Conservation (phyloP, 805 yeast genomes). For the Ogataea chonburiensis region DNA sequence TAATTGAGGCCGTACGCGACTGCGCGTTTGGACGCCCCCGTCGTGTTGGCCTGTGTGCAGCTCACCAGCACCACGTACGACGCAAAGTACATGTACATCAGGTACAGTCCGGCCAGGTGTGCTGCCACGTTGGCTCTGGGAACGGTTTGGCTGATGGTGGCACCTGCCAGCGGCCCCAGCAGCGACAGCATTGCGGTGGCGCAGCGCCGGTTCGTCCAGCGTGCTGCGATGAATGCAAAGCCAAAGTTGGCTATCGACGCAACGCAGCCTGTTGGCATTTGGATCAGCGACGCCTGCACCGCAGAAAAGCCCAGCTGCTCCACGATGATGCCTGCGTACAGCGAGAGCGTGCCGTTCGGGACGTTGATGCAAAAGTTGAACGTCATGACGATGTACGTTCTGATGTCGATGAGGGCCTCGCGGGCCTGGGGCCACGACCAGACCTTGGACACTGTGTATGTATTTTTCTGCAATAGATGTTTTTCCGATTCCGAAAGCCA, state of each 20-base stretch:
- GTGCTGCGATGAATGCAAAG: conserved; percentile 5
- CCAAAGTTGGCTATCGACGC: conserved; percentile 43
- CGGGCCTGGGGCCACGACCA: conserved; percentile 28
- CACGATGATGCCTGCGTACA: conserved; percentile 29
- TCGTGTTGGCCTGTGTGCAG: conserved; percentile 21
- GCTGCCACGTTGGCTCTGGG: conserved; percentile 12
- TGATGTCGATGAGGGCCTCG: conserved; percentile 24
- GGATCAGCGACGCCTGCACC: conserved; percentile 32
- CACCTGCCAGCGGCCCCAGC: conserved; percentile 19
- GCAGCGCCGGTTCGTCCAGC: conserved; percentile 17
- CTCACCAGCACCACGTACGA: conserved; percentile 28
- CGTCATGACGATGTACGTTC: conserved; percentile 19
- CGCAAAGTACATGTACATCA: conserved; percentile 26
- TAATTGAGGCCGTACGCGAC: too few species aligned
- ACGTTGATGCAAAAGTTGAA: conserved; percentile 24
- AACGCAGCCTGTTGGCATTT: conserved; percentile 39
- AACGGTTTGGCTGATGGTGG: conserved; percentile 20
- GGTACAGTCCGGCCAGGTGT: conserved; percentile 19
- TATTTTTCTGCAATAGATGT: conserved; percentile 29
- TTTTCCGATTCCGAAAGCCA: conserved; percentile 38
- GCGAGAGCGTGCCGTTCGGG: conserved; percentile 32
- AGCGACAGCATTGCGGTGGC: conserved; percentile 14
- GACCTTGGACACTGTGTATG: too few species aligned
- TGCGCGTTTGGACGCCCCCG: too few species aligned
- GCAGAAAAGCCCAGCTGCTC: conserved; percentile 41